Evolutionary conservation across 768 basidiomycete genomes (phyloP).

Genomic region (Dioszegia hungarica): DNA sequence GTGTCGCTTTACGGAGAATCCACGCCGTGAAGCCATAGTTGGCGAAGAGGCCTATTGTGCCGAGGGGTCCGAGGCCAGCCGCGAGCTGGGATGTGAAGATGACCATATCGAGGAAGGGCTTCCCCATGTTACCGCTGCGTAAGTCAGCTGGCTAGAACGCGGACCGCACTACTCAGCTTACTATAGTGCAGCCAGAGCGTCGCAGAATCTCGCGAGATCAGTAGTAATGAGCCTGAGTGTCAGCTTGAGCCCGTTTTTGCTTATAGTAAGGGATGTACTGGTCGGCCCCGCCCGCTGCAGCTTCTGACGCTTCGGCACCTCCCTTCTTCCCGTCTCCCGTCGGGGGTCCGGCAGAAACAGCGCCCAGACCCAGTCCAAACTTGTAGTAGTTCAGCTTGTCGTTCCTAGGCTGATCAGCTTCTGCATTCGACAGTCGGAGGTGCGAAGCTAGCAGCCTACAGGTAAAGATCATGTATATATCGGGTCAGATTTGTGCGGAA

Average conservation of each 20-base stretch:
- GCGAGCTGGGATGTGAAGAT: conserved; percentile 91
- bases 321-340: conserved; percentile 4
- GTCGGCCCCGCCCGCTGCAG: conserved; percentile 63
- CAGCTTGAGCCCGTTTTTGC: background rate
- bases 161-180: conserved; percentile 51
- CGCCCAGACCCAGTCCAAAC: conserved; percentile 45
- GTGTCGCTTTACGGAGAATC: conserved; percentile 77
- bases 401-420: conserved; percentile 30
- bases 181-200: conserved; percentile 81
- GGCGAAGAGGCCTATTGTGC: conserved; percentile 68
- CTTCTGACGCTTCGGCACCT: conserved; percentile 23
- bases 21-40: conserved; percentile 84
- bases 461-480: conserved; percentile 87
- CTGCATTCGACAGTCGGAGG: conserved; percentile 34
- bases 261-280: conserved; percentile 52
- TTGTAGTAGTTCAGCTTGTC: conserved; percentile 51
- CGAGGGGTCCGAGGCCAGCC: conserved; percentile 76
- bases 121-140: conserved; percentile 82
- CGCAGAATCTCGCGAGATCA: conserved; percentile 84
- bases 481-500: conserved; percentile 81
- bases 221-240: conserved; percentile 69
- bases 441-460: conserved; percentile 69
- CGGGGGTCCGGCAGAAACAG: conserved; percentile 17
- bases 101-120: conserved; percentile 81
- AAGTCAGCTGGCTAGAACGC: background rate